Conservation (phyloP, 164 flowering plant genomes). For the Magnolia kwangsiensis region DNA sequence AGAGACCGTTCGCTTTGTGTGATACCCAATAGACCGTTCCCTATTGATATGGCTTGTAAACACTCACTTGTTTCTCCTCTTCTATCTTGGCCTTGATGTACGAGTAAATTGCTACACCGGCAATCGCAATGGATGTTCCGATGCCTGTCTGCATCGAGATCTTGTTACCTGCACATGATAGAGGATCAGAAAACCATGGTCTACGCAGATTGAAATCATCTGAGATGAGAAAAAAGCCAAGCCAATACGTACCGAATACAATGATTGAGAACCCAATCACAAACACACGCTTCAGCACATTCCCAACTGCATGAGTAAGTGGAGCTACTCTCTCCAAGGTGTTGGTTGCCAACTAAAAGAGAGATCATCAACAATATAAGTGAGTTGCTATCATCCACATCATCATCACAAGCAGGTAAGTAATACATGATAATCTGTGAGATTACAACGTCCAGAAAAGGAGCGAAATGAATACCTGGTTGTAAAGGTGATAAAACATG, state of each 20-base stretch:
- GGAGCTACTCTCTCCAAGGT: constrained; percentile 98
- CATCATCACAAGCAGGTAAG: neutral
- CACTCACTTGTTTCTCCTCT: constrained; percentile 84
- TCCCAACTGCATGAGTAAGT: constrained; percentile 95
- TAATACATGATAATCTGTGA: too few species aligned
- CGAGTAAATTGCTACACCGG: constrained; percentile 88
- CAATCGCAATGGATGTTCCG: constrained; percentile 86
- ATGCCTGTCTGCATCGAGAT: constrained; percentile 89
- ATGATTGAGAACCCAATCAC: constrained; percentile 94
- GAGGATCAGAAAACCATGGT: neutral
- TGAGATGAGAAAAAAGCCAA: neutral
- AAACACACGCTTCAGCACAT: constrained; percentile 94
- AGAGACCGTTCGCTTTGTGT: neutral
- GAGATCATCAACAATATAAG: neutral
- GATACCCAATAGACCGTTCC: neutral
- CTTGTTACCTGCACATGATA: constrained; percentile 62
- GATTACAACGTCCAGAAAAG: neutral
- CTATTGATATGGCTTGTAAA: too few species aligned
- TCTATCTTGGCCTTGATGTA: constrained; percentile 86
- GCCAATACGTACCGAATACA: constrained; percentile 53
- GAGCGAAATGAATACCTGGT: constrained; percentile 53
- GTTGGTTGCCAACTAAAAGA: constrained; percentile 82
- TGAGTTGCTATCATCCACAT: neutral
- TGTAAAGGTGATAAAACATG: constrained; percentile 97
- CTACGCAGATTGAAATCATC: neutral